Base-by-base conservation (phyloP, 257 asterid genomes). In the Anisodus acutangulus region DNA sequence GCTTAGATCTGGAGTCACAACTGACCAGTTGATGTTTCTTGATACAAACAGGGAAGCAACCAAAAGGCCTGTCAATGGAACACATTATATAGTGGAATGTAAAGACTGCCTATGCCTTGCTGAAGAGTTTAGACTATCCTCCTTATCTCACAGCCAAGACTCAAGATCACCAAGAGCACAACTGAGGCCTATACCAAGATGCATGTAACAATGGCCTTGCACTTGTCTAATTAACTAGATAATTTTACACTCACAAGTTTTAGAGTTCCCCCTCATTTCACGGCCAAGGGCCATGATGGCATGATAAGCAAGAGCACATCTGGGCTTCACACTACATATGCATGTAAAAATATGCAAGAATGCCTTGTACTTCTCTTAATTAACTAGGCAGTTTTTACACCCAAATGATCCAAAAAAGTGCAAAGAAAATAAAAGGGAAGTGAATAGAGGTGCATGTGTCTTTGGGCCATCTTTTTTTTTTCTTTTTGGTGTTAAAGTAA, bases 151-250 rank as follows among this genome's bases (percentile, higher is more conserved):
- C n/a, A 66, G 43, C 43, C n/a, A 66, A 66, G 9, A 31, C 71
- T 31, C 71, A 31, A 12, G 45, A 66, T 66, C 7, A 31, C 71
- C 16, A 66, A 64, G n/a, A 31, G 45, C 3, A 35, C 16, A 31
- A 66, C 45, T 31, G 71, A 66, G 71, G 71, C 71, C 45, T 66
- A 66, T 31, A 31, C 71, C 5, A 66, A 66, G 71, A 31, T 64
- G 71, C 71, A 66, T 31, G n/a, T 31, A 66, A 66, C 8, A 66
- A 22, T 26, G 45, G 71, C n/a, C 71, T 66, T 31, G 71, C n/a
- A 66, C 41, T 64, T 31, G 11, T 31, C 17, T 31, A n/a, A 17
- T n/a, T 59, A 59, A 59, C 66, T 59, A 59, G 66, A 59, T 59
- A 59, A 59, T 17, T 6, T 59, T 26, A 64, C 43, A 26, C 71